phyloP scores from a whole-genome alignment of 2,329 filamentous ascomycete genomes.

The Fusarium falciforme region DNA sequence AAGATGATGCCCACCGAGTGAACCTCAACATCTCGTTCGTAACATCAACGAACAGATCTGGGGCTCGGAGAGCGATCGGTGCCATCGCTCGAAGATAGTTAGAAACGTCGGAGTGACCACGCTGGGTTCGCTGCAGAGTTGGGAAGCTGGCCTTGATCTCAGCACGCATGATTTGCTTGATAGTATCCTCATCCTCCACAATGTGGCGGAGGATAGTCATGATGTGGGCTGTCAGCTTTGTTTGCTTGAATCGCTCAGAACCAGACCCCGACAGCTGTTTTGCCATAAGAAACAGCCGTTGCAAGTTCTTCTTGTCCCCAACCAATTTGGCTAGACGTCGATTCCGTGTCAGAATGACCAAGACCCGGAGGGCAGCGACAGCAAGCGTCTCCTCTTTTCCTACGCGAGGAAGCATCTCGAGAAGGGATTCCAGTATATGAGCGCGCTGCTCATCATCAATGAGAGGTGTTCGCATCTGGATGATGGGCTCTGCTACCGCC shows the following conservation, averaged over 20 bases:
- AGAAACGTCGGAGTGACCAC: conserved; percentile 73
- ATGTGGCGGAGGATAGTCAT: conserved; percentile 92
- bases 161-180: conserved; percentile 90
- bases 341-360: conserved; percentile 88
- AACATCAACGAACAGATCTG: conserved; percentile 87
- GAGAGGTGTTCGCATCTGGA: conserved; percentile 70
- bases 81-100: conserved; percentile 82
- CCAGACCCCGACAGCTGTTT: conserved; percentile 88
- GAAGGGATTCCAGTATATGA: conserved; percentile 79
- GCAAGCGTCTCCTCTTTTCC: conserved; percentile 89
- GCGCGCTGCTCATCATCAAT: conserved; percentile 71
- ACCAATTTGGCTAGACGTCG: conserved; percentile 79
- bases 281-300: conserved; percentile 92
- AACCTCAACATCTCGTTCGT: conserved; percentile 87
- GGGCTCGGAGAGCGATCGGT: conserved; percentile 82
- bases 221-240: conserved; percentile 69
- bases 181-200: conserved; percentile 90
- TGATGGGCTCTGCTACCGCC: conserved; percentile 63
- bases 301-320: conserved; percentile 89
- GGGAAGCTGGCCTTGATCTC: conserved; percentile 88
- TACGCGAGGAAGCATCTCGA: conserved; percentile 86
- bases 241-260: conserved; percentile 75
- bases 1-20: conserved; percentile 64
- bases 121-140: conserved; percentile 59
- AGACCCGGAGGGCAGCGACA: conserved; percentile 81